phyloP scores from a whole-genome alignment of 2,329 filamentous ascomycete species.

The Fusarium coicis region DNA sequence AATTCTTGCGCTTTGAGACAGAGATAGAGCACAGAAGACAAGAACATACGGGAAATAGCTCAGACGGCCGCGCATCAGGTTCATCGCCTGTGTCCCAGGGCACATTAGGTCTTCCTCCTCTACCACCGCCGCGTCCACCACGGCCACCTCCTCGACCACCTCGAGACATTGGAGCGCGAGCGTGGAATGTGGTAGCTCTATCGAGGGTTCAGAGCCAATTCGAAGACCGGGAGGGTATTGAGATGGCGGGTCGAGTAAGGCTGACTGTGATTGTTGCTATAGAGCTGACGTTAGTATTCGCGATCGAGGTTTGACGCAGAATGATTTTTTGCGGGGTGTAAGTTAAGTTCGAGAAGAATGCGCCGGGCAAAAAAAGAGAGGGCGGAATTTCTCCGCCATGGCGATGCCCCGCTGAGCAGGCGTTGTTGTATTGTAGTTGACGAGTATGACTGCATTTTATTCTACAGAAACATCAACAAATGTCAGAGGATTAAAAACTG shows the following conservation, averaged over 20 bases:
- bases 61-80: conserved; percentile 66
- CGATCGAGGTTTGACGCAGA: conserved; percentile 27
- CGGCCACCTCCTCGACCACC: conserved; percentile 64
- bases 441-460: neutral
- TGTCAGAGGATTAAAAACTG: neutral
- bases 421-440: neutral
- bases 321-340: conserved; percentile 42
- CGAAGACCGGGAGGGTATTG: neutral
- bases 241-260: neutral
- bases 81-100: conserved; percentile 66
- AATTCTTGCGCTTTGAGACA: neutral
- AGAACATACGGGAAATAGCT: conserved; percentile 65
- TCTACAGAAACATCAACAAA: neutral
- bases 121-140: conserved; percentile 60
- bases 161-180: conserved; percentile 57
- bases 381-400: conserved; percentile 37
- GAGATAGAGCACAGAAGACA: neutral
- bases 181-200: neutral
- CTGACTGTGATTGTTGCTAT: conserved; percentile 1
- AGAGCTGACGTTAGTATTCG: neutral
- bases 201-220: neutral
- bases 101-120: conserved; percentile 58
- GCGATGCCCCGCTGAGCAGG: conserved; percentile 23
- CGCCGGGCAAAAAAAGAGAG: conserved; percentile 10
- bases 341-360: conserved; percentile 13